These are phyloP conservation scores for Helotiales sp. DNA, from an alignment of 2,329 filamentous ascomycete genomes.

Conservation along the genomic window DNA sequence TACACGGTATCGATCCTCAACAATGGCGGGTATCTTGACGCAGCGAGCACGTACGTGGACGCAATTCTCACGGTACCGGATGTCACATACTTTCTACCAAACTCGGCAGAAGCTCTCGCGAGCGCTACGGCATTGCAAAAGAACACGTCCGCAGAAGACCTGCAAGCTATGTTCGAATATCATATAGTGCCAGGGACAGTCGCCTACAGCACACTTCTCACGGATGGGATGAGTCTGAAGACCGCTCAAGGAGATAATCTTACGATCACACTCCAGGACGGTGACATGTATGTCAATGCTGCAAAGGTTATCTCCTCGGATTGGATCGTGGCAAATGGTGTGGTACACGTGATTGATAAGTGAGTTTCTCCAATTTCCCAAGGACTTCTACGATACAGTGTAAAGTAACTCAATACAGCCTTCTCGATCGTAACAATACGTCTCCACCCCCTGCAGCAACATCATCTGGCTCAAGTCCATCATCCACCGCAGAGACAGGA, in stretches of 20 bases:
- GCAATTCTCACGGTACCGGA: conserved; percentile 15
- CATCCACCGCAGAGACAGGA: not conserved
- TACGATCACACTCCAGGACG: conserved; percentile 44
- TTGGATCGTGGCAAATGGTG: conserved; percentile 54
- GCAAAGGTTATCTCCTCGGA: conserved; percentile 50
- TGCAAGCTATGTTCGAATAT: conserved; percentile 59
- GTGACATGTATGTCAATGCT: conserved; percentile 49
- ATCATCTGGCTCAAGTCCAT: not conserved
- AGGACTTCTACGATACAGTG: not conserved
- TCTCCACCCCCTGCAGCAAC: conserved; percentile 3
- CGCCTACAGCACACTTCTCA: conserved; percentile 49
- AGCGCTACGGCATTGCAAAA: conserved; percentile 11
- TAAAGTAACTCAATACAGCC: conserved; percentile 4
- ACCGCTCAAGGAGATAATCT: conserved; percentile 50
- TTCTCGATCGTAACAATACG: conserved; percentile 13
- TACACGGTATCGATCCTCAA: conserved; percentile 24
- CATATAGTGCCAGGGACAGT: conserved; percentile 60
- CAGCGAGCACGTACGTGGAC: conserved; percentile 16
- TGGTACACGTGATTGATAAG: conserved; percentile 59
- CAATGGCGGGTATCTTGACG: conserved; percentile 11
- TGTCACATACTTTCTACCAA: conserved; percentile 28
- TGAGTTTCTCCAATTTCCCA: conserved; percentile 37
- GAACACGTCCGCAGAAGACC: conserved; percentile 37
- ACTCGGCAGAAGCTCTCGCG: conserved; percentile 20
- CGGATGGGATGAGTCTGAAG: conserved; percentile 38